Evolutionary conservation across 441 rosid genomes (phyloP).

Genomic region (Erodium moschatum): DNA sequence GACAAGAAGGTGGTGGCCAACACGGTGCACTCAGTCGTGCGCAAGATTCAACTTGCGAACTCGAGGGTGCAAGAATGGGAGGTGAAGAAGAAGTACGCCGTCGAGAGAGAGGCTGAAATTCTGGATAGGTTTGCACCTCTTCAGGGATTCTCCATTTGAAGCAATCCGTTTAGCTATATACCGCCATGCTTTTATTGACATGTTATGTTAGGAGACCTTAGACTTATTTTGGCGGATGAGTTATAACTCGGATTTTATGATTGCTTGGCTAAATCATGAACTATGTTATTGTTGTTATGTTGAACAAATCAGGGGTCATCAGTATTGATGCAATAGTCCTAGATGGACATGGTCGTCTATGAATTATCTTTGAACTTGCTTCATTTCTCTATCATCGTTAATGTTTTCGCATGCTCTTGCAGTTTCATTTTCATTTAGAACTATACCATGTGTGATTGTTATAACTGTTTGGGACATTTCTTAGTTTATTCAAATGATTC

Average conservation of each 20-base stretch:
- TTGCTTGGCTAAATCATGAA: neutral
- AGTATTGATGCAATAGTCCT: too few relatives aligned
- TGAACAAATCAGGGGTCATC: too few relatives aligned
- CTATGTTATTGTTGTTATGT: too few relatives aligned
- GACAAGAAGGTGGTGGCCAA: slow-evolving; percentile 49
- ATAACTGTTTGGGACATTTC: too few relatives aligned
- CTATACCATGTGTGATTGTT: too few relatives aligned
- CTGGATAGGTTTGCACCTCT: slow-evolving; percentile 46
- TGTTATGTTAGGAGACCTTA: neutral
- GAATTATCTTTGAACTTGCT: too few relatives aligned
- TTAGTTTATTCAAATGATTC: too few relatives aligned
- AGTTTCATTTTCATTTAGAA: too few relatives aligned
- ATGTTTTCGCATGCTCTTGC: too few relatives aligned
- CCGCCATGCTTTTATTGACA: neutral
- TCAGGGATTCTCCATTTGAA: slow-evolving; percentile 39
- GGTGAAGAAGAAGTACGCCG: slow-evolving; percentile 43
- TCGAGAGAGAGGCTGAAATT: slow-evolving; percentile 46
- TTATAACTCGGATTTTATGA: neutral
- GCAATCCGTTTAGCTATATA: neutral
- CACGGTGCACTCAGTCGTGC: slow-evolving; percentile 40
- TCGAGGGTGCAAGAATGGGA: slow-evolving; percentile 47
- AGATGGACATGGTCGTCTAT: too few relatives aligned
- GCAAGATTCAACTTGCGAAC: slow-evolving; percentile 52
- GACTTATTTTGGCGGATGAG: neutral
- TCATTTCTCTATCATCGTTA: too few relatives aligned